These are phyloP conservation scores for Canna indica DNA, from an alignment of 176 grass and related monocot genomes.

Conservation along the genomic window DNA sequence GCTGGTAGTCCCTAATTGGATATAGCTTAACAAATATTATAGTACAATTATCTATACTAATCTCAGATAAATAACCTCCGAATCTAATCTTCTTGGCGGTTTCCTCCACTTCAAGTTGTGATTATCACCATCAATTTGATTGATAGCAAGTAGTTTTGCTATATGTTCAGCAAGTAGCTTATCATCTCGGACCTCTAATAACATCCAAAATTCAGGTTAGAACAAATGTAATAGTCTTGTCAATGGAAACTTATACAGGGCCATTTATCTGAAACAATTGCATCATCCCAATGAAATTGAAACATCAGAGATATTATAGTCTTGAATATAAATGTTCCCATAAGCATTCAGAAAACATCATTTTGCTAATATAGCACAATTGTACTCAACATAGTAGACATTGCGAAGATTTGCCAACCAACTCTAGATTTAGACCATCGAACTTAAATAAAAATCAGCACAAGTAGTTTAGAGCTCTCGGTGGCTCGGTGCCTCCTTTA, in stretches of 20 bases:
- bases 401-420: background rate
- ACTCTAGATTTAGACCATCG: background rate
- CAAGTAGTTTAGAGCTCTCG: constrained; percentile 82
- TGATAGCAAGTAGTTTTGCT: background rate
- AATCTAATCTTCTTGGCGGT: background rate
- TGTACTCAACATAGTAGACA: too few species aligned
- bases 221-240: too few species aligned
- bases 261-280: background rate
- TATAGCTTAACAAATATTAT: background rate
- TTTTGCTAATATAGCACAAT: background rate
- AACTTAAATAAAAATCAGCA: background rate
- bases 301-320: background rate
- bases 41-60: background rate
- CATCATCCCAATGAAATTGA: background rate
- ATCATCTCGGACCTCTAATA: constrained; percentile 14
- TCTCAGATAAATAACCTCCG: background rate
- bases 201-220: background rate
- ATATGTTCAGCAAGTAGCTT: constrained; percentile 14
- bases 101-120: constrained; percentile 11
- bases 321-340: background rate
- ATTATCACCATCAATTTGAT: constrained; percentile 11
- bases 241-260: too few species aligned
- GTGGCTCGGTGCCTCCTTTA: constrained; percentile 84
- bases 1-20: background rate
- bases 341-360: background rate